Conservation (phyloP, 768 basidiomycete species). For the Lactarius deliciosus region DNA sequence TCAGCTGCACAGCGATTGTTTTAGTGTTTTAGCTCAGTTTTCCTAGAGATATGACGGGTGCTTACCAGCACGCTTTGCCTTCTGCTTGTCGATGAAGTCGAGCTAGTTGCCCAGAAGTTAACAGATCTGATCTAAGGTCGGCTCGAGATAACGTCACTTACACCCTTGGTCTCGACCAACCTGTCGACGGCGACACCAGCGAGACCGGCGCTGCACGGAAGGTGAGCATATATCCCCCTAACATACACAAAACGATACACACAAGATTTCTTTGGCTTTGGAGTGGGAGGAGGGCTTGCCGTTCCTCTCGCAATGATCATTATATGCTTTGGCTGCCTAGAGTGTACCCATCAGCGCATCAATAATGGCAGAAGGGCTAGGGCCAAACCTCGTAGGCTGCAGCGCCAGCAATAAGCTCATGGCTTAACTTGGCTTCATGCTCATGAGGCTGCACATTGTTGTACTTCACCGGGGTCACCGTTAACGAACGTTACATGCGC, state of each 20-base stretch:
- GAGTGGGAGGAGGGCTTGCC: slow-evolving; percentile 53
- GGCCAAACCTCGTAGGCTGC: slow-evolving; percentile 56
- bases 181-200: slow-evolving; percentile 54
- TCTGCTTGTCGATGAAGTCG: slow-evolving; percentile 46
- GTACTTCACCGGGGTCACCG: neutral
- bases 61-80: slow-evolving; percentile 43
- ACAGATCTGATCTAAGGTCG: neutral
- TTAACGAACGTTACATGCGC: neutral
- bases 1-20: slow-evolving; percentile 1
- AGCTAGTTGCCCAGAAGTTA: slow-evolving; percentile 35
- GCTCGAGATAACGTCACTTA: slow-evolving; percentile 30
- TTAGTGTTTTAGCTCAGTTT: neutral
- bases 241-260: slow-evolving; percentile 11
- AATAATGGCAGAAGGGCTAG: neutral
- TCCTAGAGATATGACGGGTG: neutral
- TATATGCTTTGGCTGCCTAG: slow-evolving; percentile 63
- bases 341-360: slow-evolving; percentile 29
- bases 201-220: slow-evolving; percentile 48
- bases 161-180: slow-evolving; percentile 58
- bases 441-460: neutral
- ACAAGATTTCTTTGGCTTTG: slow-evolving; percentile 58
- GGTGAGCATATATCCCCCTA: slow-evolving; percentile 9
- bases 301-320: slow-evolving; percentile 49
- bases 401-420: slow-evolving; percentile 67
- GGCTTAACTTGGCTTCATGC: slow-evolving; percentile 59